Evolutionary conservation across 345 rosid genomes (phyloP).

Genomic region (Chamaenerion angustifolium): DNA sequence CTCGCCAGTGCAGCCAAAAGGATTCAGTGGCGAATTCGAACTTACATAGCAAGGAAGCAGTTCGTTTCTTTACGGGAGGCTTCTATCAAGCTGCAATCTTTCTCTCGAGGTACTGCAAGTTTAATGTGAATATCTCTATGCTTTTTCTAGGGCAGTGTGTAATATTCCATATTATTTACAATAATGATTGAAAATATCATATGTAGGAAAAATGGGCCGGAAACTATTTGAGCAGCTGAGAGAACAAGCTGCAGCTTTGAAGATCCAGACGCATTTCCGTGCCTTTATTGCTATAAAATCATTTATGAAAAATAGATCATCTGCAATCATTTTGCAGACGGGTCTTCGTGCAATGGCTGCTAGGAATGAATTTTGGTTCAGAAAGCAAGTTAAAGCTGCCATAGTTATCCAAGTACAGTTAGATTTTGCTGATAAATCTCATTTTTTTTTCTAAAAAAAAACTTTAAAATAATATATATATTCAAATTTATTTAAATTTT

Average conservation of each 20-base stretch:
- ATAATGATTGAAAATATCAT: not conserved
- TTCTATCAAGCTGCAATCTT: slow-evolving; percentile 57
- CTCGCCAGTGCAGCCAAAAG: slow-evolving; percentile 91
- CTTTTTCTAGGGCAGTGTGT: too few species aligned
- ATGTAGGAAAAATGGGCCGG: slow-evolving; percentile 51
- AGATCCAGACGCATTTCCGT: slow-evolving; percentile 71
- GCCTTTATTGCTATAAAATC: slow-evolving; percentile 39
- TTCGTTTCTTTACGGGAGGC: slow-evolving; percentile 53
- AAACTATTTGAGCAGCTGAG: slow-evolving; percentile 44
- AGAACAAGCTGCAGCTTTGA: slow-evolving; percentile 65
- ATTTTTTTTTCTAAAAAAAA: slow-evolving; percentile 1
- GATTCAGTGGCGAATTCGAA: slow-evolving; percentile 65
- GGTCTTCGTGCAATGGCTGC: slow-evolving; percentile 81
- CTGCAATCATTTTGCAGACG: slow-evolving; percentile 67
- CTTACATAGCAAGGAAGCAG: slow-evolving; percentile 62
- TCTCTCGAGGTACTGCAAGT: slow-evolving; percentile 51
- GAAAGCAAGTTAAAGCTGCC: slow-evolving; percentile 75
- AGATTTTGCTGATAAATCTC: not conserved
- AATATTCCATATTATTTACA: too few species aligned
- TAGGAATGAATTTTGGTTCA: slow-evolving; percentile 68
- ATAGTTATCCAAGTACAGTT: slow-evolving; percentile 48
- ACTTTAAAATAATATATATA: not conserved
- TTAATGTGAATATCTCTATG: not conserved
- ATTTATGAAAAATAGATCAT: slow-evolving; percentile 27
- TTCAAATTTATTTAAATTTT: not conserved